Evolutionary conservation across 495 filamentous ascomycete genomes (phyloP), one percentile per base, ranked within the genome.

Genomic region (Daldinia grandis): DNA sequence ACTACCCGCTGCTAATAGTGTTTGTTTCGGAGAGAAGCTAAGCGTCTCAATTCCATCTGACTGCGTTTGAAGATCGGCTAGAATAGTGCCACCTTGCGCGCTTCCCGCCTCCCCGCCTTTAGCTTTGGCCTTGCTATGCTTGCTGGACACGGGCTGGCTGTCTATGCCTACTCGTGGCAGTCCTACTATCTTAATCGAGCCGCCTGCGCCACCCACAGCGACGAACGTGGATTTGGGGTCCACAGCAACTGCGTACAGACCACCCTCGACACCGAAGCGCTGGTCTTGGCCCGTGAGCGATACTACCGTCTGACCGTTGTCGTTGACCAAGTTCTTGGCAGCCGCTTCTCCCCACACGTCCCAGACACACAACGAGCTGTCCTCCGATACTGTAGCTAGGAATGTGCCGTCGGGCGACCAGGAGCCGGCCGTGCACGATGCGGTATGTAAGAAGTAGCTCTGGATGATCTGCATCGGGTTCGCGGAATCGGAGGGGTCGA

Each of bases 341-440:
- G 91, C 90, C 0, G 92, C 94, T 40, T 88, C 88, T 31, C 94
- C 93, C 79, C 93, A 97, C 10, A 93, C 91, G 78, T 98, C 95
- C 86, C 92, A 97, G 40, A 97, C 94, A 79, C 93, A 93, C 70
- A 99, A 87, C 68, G 88, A 93, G 25, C 89, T 87, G 75, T 98
- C 95, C 76, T 98, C 95, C 35, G 88, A 88, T 5, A 98, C 95
- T 0, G 94, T 97, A 1, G 91, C 94, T 1, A 99, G 89, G 27
- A 98, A 82, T 17, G 89, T 92, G 61, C 95, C 95, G 78, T 97
- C 93, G 12, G 92, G 85, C 3, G 91, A 90, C 95, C 95, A 99
- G 2, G 92, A 84, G 57, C 96, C 95, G 4, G 96, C 95, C 1
- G 95, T 97, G 76, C 92, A 95, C 10, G 92, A 82, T 9, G 78